Conservation (phyloP, 2,329 filamentous ascomycete genomes). For the Ploettnerulaceae sp. region DNA sequence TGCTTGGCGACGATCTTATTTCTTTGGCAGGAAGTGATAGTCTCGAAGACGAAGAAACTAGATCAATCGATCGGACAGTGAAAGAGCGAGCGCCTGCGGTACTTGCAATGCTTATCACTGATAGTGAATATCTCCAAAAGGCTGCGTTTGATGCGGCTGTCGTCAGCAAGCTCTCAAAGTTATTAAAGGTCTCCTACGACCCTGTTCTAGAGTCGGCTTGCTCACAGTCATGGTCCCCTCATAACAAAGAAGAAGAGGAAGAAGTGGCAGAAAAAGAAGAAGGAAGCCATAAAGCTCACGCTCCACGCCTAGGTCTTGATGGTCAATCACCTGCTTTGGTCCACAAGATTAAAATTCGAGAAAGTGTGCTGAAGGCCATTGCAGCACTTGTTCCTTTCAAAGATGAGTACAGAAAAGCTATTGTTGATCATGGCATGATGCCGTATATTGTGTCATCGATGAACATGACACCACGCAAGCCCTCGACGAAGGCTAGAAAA, state of each 20-base stretch:
- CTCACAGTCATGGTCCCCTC: conserved; percentile 50
- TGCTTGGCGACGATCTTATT: conserved; percentile 52
- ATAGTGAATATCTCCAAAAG: conserved; percentile 74
- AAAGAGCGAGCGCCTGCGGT: conserved; percentile 70
- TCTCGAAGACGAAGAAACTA: conserved; percentile 35
- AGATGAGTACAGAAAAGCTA: conserved; percentile 75
- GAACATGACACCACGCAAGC: conserved; percentile 53
- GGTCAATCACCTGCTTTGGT: conserved; percentile 55
- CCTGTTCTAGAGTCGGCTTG: conserved; percentile 43
- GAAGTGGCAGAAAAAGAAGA: too few relatives aligned
- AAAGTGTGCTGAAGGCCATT: conserved; percentile 71
- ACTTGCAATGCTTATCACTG: conserved; percentile 72
- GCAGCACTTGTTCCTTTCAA: conserved; percentile 77
- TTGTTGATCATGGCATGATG: conserved; percentile 78
- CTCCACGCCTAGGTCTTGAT: conserved; percentile 51
- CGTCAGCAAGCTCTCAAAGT: conserved; percentile 56
- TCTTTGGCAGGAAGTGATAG: conserved; percentile 38
- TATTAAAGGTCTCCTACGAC: conserved; percentile 64
- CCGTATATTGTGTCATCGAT: conserved; percentile 81
- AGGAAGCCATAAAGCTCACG: too few relatives aligned
- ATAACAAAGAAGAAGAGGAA: conserved; percentile 15
- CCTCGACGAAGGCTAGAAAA: conserved; percentile 36
- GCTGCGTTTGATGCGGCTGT: conserved; percentile 69
- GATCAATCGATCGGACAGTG: conserved; percentile 45
- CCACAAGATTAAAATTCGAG: conserved; percentile 72